Conservation (phyloP, 2,329 filamentous ascomycete species). For the Fusarium anguioides region DNA sequence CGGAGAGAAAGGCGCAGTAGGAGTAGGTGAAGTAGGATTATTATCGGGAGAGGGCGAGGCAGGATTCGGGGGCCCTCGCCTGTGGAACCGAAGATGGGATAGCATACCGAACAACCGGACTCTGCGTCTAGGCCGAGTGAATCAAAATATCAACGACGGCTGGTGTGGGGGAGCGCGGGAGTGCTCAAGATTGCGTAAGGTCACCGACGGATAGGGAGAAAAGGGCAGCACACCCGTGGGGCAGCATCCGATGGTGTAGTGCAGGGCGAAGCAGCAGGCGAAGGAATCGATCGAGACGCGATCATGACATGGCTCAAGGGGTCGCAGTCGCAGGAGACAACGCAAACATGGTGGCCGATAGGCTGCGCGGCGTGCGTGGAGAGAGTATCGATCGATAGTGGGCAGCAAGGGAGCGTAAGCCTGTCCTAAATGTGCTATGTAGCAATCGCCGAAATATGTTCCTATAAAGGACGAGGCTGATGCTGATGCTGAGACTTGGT, state of each 20-base stretch:
- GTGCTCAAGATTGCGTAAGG: slow-evolving; percentile 32
- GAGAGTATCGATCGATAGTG: slow-evolving; percentile 28
- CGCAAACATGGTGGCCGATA: slow-evolving; percentile 40
- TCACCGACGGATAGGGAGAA: slow-evolving; percentile 22
- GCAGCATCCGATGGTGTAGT: slow-evolving; percentile 34
- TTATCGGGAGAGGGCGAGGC: slow-evolving; percentile 64
- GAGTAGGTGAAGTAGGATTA: slow-evolving; percentile 54
- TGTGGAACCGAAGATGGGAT: slow-evolving; percentile 68
- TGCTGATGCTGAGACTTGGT: neutral
- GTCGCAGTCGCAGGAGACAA: slow-evolving; percentile 35
- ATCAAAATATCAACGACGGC: slow-evolving; percentile 39
- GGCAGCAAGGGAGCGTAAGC: slow-evolving; percentile 23
- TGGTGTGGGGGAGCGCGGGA: slow-evolving; percentile 28
- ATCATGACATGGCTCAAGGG: slow-evolving; percentile 47
- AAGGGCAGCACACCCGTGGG: slow-evolving; percentile 36
- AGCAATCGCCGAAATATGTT: slow-evolving; percentile 9
- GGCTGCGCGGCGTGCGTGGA: slow-evolving; percentile 8
- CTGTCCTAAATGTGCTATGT: slow-evolving; percentile 15
- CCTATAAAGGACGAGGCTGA: slow-evolving; percentile 7
- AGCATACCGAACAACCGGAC: slow-evolving; percentile 54
- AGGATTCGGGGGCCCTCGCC: slow-evolving; percentile 66
- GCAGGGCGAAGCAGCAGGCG: slow-evolving; percentile 31
- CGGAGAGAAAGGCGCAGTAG: slow-evolving; percentile 53
- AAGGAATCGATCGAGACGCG: slow-evolving; percentile 39
- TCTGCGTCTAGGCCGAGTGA: slow-evolving; percentile 34